These are phyloP conservation scores for Taxillus chinensis DNA, from an alignment of 164 flowering plant species.

Conservation along the genomic window DNA sequence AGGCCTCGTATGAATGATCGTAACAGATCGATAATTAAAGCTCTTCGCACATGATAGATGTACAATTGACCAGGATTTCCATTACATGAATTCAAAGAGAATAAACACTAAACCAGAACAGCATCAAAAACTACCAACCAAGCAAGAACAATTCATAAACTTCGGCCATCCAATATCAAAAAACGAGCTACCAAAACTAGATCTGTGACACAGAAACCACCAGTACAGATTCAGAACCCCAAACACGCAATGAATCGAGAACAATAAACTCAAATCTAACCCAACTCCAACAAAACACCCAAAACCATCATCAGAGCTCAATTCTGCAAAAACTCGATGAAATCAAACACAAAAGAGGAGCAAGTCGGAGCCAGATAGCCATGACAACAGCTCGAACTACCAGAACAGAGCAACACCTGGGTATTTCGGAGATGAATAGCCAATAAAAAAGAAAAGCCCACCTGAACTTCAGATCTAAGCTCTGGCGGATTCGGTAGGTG, in stretches of 20 bases:
- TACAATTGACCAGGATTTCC: no score
- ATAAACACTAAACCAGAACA: no score
- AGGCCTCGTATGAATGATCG: no score
- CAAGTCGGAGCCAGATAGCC: neutral
- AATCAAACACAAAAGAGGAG: neutral
- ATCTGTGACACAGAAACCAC: neutral
- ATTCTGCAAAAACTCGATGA: neutral
- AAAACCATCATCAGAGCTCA: neutral
- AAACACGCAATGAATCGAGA: neutral
- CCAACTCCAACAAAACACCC: neutral
- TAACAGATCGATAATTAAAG: no score
- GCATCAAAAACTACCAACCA: neutral
- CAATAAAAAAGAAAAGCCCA: neutral
- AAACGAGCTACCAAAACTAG: neutral
- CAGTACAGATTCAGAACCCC: neutral
- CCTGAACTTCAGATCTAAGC: neutral
- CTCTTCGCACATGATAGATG: no score
- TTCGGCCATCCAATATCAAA: no score
- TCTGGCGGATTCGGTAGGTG: neutral
- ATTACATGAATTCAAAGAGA: no score
- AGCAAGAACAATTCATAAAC: neutral
- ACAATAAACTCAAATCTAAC: neutral
- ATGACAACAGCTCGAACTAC: neutral
- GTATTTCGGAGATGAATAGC: neutral
- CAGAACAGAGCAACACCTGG: slow-evolving; percentile 5